These are phyloP conservation scores for Geranomyces variabilis DNA, from an alignment of 192 early-diverging fungal species.

Conservation along the genomic window DNA sequence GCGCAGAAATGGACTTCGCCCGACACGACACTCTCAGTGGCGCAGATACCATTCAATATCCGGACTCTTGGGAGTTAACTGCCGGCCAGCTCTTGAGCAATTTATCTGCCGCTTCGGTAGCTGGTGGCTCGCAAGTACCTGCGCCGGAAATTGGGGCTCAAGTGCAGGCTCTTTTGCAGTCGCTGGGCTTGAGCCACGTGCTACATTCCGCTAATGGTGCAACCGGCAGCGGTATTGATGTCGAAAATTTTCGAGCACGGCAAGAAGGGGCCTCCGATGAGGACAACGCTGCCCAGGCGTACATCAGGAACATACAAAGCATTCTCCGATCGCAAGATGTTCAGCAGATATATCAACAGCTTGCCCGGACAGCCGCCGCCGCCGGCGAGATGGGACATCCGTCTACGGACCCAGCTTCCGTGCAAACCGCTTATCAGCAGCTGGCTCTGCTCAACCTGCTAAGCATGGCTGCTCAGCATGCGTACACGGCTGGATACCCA, in stretches of 20 bases:
- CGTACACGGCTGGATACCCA: slow-evolving; percentile 13
- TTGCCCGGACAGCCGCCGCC: background rate
- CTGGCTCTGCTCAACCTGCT: slow-evolving; percentile 30
- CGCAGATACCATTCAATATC: too few relatives aligned
- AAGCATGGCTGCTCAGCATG: slow-evolving; percentile 28
- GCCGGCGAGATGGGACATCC: background rate
- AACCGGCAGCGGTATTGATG: background rate
- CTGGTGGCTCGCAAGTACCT: background rate
- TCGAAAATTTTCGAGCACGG: slow-evolving; percentile 13
- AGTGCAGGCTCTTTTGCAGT: slow-evolving; percentile 10
- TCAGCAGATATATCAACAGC: background rate
- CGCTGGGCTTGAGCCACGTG: too few relatives aligned
- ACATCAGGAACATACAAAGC: slow-evolving; percentile 1
- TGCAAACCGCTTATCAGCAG: slow-evolving; percentile 26
- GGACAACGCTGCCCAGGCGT: slow-evolving; percentile 1
- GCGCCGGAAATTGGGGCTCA: background rate
- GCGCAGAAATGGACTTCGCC: too few relatives aligned
- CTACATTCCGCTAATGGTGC: background rate
- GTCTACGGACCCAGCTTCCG: background rate
- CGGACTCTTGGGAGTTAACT: background rate
- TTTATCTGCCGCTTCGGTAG: background rate
- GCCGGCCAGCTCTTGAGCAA: background rate
- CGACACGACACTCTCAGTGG: too few relatives aligned
- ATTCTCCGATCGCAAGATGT: slow-evolving; percentile 21
- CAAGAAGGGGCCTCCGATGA: slow-evolving; percentile 14